Evolutionary conservation across 495 filamentous ascomycete species (phyloP).

Genomic region (Baudoinia panamericana): DNA sequence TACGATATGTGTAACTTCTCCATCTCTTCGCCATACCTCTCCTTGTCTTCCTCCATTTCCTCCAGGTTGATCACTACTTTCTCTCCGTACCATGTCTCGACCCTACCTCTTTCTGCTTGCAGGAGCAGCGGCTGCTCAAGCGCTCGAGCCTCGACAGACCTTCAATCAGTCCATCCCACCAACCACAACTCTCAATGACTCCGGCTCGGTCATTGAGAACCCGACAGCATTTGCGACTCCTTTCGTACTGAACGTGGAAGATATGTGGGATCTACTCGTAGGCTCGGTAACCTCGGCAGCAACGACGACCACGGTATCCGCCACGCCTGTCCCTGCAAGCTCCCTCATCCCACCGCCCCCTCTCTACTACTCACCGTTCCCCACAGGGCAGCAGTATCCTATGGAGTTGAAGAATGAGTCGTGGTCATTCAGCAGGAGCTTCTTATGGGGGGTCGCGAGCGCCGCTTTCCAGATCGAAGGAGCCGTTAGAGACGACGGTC

Average conservation of each 20-base stretch:
- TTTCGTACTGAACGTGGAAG: constrained; percentile 14
- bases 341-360: constrained; percentile 14
- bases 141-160: background rate
- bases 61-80: too few species aligned
- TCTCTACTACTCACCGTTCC: constrained; percentile 10
- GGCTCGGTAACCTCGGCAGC: constrained; percentile 6
- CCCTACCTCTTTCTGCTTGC: background rate
- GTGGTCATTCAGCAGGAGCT: constrained; percentile 23
- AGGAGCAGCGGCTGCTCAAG: background rate
- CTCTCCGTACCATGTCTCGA: background rate
- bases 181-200: constrained; percentile 7
- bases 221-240: constrained; percentile 12
- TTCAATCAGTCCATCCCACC: constrained; percentile 12
- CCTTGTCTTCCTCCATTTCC: background rate
- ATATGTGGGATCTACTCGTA: constrained; percentile 19
- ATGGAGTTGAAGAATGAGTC: constrained; percentile 15
- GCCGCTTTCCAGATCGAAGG: constrained; percentile 29
- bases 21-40: background rate
- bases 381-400: constrained; percentile 11
- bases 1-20: background rate
- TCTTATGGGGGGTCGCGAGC: constrained; percentile 27
- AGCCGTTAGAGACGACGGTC: constrained; percentile 25
- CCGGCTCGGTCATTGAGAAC: constrained; percentile 9
- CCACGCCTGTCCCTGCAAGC: constrained; percentile 13
- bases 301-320: constrained; percentile 10